Evolutionary conservation across 306 rosid species (phyloP).

Genomic region (Dryas octopetala): DNA sequence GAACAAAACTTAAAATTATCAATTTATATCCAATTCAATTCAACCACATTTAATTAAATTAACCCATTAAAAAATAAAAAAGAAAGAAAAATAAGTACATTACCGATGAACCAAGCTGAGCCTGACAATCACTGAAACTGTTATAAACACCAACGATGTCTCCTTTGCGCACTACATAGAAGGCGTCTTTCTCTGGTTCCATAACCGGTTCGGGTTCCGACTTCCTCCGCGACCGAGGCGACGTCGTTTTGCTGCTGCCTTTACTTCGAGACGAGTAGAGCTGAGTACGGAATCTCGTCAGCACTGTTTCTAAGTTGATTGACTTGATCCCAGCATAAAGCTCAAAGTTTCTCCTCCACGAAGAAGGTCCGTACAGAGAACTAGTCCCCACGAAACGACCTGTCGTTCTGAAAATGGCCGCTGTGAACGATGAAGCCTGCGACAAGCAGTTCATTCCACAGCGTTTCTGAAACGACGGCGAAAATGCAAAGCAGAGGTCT

Average conservation of each 20-base stretch:
- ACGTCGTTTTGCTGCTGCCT: slow-evolving; percentile 25
- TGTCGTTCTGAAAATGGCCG: slow-evolving; percentile 44
- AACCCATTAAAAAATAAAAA: neutral
- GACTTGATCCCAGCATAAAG: slow-evolving; percentile 13
- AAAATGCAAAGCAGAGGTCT: neutral
- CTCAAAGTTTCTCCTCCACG: slow-evolving; percentile 31
- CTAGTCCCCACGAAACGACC: slow-evolving; percentile 30
- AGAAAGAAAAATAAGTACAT: slow-evolving; percentile 4
- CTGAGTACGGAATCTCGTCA: slow-evolving; percentile 35
- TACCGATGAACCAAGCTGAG: slow-evolving; percentile 88
- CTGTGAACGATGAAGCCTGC: slow-evolving; percentile 48
- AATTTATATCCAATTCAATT: neutral
- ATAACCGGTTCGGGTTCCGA: slow-evolving; percentile 38
- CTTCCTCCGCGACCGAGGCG: slow-evolving; percentile 36
- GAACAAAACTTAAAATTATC: neutral
- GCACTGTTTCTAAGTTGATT: slow-evolving; percentile 31
- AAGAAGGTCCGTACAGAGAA: slow-evolving; percentile 26
- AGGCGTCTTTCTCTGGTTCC: slow-evolving; percentile 63
- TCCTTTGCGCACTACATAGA: slow-evolving; percentile 84
- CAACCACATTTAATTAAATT: neutral
- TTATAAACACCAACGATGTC: slow-evolving; percentile 73
- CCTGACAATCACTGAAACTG: slow-evolving; percentile 62
- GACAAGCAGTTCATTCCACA: slow-evolving; percentile 64
- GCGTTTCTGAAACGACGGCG: neutral
- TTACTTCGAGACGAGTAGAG: slow-evolving; percentile 57